phyloP scores from a whole-genome alignment of 2,329 filamentous ascomycete genomes.

The Paecilomyces dactylethromorphus region DNA sequence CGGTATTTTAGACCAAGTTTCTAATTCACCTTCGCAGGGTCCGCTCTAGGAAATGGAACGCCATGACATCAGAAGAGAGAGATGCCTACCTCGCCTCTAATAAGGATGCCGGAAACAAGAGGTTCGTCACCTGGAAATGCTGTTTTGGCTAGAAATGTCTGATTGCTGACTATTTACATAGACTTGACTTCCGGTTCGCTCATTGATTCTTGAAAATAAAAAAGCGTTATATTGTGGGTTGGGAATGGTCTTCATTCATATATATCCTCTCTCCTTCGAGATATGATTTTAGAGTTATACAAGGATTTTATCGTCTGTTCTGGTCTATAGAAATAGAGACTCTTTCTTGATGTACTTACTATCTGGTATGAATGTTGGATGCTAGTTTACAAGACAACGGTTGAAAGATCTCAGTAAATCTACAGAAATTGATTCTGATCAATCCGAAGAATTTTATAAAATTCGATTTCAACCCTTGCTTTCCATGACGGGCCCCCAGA shows the following conservation, averaged over 20 bases:
- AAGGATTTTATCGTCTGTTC: background rate
- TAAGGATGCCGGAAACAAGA: conserved; percentile 36
- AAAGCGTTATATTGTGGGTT: background rate
- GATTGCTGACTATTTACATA: conserved; percentile 5
- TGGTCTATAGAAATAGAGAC: background rate
- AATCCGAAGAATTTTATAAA: too few relatives aligned
- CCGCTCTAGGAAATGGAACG: conserved; percentile 31
- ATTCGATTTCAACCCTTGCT: too few relatives aligned
- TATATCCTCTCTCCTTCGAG: background rate
- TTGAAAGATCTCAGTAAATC: too few relatives aligned
- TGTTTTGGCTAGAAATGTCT: background rate
- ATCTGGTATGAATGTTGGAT: too few relatives aligned
- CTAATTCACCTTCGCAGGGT: conserved; percentile 14
- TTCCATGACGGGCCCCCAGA: too few relatives aligned
- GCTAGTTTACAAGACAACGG: too few relatives aligned
- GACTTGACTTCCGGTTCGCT: conserved; percentile 32
- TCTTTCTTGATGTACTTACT: background rate
- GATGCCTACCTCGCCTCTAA: conserved; percentile 32
- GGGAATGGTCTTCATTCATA: background rate
- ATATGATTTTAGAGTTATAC: background rate
- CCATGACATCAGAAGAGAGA: conserved; percentile 33
- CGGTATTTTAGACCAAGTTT: background rate
- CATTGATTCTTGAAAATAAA: conserved; percentile 14
- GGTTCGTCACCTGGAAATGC: conserved; percentile 18
- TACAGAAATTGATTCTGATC: too few relatives aligned